These are phyloP conservation scores for Herpetospermum pedunculosum DNA, from an alignment of 306 rosid species.

Conservation along the genomic window DNA sequence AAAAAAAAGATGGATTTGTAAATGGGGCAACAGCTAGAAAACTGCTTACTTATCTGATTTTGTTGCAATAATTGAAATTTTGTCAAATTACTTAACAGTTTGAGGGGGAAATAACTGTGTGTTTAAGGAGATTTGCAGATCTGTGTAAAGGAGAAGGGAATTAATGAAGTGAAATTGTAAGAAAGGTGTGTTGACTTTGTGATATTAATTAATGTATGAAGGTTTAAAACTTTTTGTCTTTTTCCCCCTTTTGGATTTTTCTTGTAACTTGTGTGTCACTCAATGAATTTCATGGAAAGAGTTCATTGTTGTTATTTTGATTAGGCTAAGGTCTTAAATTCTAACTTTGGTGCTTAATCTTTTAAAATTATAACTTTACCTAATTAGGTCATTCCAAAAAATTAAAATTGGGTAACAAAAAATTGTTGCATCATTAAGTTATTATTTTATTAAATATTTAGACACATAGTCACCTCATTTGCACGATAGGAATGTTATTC, in stretches of 20 bases:
- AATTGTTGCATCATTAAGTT: too few species aligned
- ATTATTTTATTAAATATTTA: too few species aligned
- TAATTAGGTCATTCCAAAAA: too few species aligned
- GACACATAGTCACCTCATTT: too few species aligned
- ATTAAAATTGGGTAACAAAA: too few species aligned
- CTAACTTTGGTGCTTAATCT: too few species aligned
- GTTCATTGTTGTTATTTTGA: background rate
- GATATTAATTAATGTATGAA: background rate
- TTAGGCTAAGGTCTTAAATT: background rate
- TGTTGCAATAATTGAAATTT: slow-evolving; percentile 6
- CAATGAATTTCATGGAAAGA: background rate
- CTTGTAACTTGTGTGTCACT: background rate
- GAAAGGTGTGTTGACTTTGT: slow-evolving; percentile 1
- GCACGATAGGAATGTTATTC: too few species aligned
- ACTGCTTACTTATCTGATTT: background rate
- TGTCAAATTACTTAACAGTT: background rate
- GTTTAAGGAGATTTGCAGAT: background rate
- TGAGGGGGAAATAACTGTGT: background rate
- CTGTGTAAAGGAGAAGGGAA: background rate
- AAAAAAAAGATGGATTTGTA: background rate
- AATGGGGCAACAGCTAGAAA: slow-evolving; percentile 1
- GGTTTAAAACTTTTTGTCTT: background rate
- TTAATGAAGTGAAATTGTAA: background rate
- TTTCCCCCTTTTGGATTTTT: background rate
- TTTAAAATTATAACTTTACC: too few species aligned